Base-by-base conservation (phyloP, 805 yeast genomes). In the Metschnikowia orientalis region DNA sequence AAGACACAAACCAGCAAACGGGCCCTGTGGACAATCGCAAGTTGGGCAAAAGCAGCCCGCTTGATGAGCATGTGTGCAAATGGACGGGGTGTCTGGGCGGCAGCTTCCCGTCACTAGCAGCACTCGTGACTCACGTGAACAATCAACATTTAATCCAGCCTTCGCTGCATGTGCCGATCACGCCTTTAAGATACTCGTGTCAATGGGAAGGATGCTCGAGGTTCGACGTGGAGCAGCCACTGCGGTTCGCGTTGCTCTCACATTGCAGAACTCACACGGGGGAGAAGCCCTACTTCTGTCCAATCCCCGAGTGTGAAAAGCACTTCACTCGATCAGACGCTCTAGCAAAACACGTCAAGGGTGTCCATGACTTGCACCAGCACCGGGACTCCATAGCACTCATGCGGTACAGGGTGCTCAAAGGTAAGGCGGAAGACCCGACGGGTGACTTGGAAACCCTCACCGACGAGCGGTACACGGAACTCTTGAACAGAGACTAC, bases 261-360 rank as follows among this genome's bases (percentile, higher is more conserved):
- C 90, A 81, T 49, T 61, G 79, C 43, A 54, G 85, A 35, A 65
- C 75, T 1, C 90, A 82, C 51, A 75, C 82, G 0, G 79, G 81
- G 1, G 83, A 80, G 45, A 69, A 69, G 45, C 85, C 85, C 21
- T 48, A 47, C 38, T 71, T 64, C 45, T 82, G 90, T 52, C 66
- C 73, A 1, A 60, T 79, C 9, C 84, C 84, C 2, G 84, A 79
- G 42, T 82, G 90, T 53, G 71, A 69, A 31, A 67, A 73, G 40
- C 68, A 69, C 27, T 80, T 79, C 48, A 69, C 76, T 0, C 54
- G 81, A 34, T 63, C 78, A 1, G 83, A 77, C 41, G 83, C 81
- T 1, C 63, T 83, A 40, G 70, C 78, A 12, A 73, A 75, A 42
- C 90, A 83, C 54, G 63, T 80, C 37, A 67, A 75, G 26, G 68